phyloP scores from a whole-genome alignment of 257 asterid species.

The Echium plantagineum region DNA sequence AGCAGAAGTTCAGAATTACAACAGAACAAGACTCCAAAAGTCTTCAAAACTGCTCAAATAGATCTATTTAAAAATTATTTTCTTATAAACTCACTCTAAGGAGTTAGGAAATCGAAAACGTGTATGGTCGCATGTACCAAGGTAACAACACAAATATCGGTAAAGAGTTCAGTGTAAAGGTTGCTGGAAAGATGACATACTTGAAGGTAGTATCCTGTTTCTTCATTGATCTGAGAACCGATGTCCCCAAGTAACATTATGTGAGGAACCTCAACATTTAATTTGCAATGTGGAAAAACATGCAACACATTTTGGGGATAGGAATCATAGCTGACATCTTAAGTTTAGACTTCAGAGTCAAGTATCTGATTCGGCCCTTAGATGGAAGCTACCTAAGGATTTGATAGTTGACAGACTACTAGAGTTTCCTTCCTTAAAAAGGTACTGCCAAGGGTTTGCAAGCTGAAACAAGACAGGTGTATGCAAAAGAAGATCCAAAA shows the following conservation, averaged over 20 bases:
- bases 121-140: background rate
- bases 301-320: background rate
- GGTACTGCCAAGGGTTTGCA: background rate
- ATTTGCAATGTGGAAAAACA: background rate
- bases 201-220: background rate
- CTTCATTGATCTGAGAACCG: background rate
- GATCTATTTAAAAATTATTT: background rate
- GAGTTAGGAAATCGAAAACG: background rate
- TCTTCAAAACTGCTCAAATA: background rate
- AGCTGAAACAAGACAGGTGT: too few relatives aligned
- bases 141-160: background rate
- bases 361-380: background rate
- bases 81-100: background rate
- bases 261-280: background rate
- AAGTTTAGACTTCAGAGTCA: background rate
- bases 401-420: background rate
- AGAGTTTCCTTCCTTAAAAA: background rate
- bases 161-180: background rate
- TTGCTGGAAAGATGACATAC: background rate
- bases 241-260: background rate
- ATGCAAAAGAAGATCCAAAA: too few relatives aligned
- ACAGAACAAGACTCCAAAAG: too few relatives aligned
- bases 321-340: background rate
- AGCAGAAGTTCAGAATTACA: background rate
- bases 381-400: background rate